A percentile compares a stretch with the other conserved stretches of the same genome.
Conservation (phyloP, 2,329 filamentous ascomycete genomes). For the Periglandula ipomoeae region DNA sequence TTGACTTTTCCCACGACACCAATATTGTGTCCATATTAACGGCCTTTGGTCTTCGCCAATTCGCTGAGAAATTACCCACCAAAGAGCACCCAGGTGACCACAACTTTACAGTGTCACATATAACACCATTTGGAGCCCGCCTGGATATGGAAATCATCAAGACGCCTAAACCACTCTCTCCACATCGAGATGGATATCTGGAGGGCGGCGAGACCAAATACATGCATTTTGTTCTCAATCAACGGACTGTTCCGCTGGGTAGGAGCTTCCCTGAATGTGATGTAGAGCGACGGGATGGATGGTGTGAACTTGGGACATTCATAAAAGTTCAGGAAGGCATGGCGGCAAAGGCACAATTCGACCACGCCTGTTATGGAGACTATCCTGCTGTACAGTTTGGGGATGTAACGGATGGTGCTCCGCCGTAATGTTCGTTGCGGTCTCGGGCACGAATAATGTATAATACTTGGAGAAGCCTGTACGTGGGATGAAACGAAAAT, state of each 20-base stretch:
- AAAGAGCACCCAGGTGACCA: slow-evolving; percentile 46
- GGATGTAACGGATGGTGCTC: slow-evolving; percentile 29
- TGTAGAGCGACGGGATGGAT: slow-evolving; percentile 55
- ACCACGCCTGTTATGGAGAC: slow-evolving; percentile 58
- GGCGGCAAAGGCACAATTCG: slow-evolving; percentile 48
- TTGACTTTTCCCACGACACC: slow-evolving; percentile 72
- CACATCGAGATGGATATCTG: slow-evolving; percentile 44
- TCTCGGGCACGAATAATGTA: background rate
- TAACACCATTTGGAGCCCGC: slow-evolving; percentile 64
- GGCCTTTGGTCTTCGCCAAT: slow-evolving; percentile 65
- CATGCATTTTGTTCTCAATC: slow-evolving; percentile 66
- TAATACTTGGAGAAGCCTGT: no score
- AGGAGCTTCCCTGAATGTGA: slow-evolving; percentile 58
- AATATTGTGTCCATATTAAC: slow-evolving; percentile 62
- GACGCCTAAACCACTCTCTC: slow-evolving; percentile 52
- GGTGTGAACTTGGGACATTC: slow-evolving; percentile 67
- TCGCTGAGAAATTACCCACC: slow-evolving; percentile 49
- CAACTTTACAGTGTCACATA: slow-evolving; percentile 55
- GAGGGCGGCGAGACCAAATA: slow-evolving; percentile 52
- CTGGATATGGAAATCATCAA: slow-evolving; percentile 68
- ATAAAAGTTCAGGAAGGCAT: slow-evolving; percentile 51
- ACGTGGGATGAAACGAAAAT: no score
- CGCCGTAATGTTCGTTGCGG: slow-evolving; percentile 11
- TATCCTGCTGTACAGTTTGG: slow-evolving; percentile 27
- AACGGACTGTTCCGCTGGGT: slow-evolving; percentile 62